phyloP scores from a whole-genome alignment of 345 rosid species.

The Jatropha curcas region DNA sequence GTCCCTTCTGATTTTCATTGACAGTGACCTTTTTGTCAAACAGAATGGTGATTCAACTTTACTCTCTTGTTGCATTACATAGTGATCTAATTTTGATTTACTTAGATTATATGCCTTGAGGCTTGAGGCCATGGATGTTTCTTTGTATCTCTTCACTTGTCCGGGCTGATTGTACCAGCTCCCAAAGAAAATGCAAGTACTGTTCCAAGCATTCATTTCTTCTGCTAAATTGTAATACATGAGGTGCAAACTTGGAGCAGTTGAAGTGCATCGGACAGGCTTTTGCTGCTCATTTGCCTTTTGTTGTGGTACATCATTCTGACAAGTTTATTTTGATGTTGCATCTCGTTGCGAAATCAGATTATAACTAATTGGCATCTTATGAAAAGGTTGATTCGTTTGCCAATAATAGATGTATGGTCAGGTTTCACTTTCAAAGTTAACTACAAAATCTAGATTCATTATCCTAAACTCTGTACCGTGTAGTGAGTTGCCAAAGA shows the following conservation, averaged over 20 bases:
- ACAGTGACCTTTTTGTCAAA: not conserved
- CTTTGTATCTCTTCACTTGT: not conserved
- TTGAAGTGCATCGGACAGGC: not conserved
- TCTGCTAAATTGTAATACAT: not conserved
- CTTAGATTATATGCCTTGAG: not conserved
- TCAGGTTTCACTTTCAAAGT: not conserved
- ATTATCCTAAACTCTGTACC: not conserved
- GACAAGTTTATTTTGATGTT: too few species aligned
- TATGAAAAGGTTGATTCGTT: not conserved
- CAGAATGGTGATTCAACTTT: not conserved
- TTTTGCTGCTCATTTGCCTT: not conserved
- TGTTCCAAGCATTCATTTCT: too few species aligned
- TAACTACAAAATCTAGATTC: slow-evolving; percentile 2
- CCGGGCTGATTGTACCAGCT: not conserved
- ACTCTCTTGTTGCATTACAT: not conserved
- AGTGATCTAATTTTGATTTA: not conserved
- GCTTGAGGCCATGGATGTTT: not conserved
- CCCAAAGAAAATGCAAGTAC: too few species aligned
- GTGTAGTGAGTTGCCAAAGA: not conserved
- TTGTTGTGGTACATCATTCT: not conserved
- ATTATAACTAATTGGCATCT: not conserved
- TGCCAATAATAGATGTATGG: not conserved
- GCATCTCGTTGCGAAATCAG: not conserved
- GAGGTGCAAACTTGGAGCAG: not conserved
- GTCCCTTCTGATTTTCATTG: not conserved